Base-by-base conservation (phyloP, 2,329 filamentous ascomycete species). In the Neocucurbitaria cava region DNA sequence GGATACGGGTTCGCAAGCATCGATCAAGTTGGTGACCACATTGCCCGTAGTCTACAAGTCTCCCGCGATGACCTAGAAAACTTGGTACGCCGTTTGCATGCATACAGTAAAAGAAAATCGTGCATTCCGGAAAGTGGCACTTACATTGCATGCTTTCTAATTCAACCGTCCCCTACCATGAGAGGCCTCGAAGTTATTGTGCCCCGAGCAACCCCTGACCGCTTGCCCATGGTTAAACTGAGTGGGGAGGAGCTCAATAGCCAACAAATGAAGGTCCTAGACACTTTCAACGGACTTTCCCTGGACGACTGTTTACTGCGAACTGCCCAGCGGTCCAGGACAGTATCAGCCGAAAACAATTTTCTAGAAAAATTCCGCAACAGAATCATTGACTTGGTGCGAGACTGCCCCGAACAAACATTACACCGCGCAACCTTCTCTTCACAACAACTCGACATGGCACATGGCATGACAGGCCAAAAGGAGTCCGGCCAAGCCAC, bases 31-130 rank as follows among this genome's bases (percentile, higher is more conserved):
- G 82, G 85, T 11, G 82, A 85, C 17, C 85, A 86, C 38, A 86
- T 96, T 58, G 84, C 88, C 20, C 82, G 86, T 21, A 89, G 85
- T 58, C 89, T 96, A 82, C 90, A 94, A 67, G 87, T 96, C 51
- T 83, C 87, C 42, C 80, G 82, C 1, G 76, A 79, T 1, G 83
- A 86, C n/a, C 78, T 96, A 3, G 81, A 83, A 40, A 71, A 75
- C 5, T 85, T 87, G 51, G 78, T 96, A 11, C 77, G 79, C 9
- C 81, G 83, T 24, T 90, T 96, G 82, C 83, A 85, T 15, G 86
- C 94, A 1, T 74, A 64, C 42, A 72, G 62, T 24, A 49, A 63
- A 10, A 56, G 70, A 41, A 54, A 64, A 33, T 21, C 60, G 2
- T 58, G 80, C 77, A 17, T 90, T 86, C 70, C 80, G 79, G 2